phyloP scores from a whole-genome alignment of 306 rosid genomes.

The Trichosanthes cucumerina region DNA sequence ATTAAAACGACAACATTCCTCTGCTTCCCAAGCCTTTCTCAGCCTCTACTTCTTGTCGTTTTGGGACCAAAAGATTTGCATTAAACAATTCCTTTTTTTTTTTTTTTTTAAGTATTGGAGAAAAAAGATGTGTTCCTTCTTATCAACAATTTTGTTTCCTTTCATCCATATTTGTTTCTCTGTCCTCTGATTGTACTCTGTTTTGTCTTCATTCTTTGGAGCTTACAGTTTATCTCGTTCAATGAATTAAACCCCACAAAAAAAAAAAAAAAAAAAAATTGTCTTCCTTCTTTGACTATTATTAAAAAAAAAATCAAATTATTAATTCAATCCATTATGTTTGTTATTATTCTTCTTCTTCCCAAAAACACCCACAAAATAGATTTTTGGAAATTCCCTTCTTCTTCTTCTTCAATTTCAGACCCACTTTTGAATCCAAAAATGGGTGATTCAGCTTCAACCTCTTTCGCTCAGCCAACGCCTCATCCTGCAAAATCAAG shows the following conservation, averaged over 20 bases:
- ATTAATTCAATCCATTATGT: slow-evolving; percentile 17
- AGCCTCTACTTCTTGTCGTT: background rate
- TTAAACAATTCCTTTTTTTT: background rate
- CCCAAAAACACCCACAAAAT: background rate
- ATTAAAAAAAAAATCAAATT: slow-evolving; percentile 8
- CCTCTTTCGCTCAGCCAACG: slow-evolving; percentile 13
- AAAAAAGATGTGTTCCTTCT: slow-evolving; percentile 1
- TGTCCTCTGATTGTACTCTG: slow-evolving; percentile 10
- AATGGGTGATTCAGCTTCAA: slow-evolving; percentile 1
- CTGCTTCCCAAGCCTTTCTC: background rate
- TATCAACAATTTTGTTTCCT: slow-evolving; percentile 21
- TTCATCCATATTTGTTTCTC: slow-evolving; percentile 4
- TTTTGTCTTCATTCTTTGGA: slow-evolving; percentile 25
- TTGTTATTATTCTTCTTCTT: background rate
- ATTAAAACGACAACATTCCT: slow-evolving; percentile 1
- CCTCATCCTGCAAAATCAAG: slow-evolving; percentile 16
- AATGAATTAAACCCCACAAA: background rate
- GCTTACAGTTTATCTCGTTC: background rate
- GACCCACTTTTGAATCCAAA: slow-evolving; percentile 21
- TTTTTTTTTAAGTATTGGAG: background rate
- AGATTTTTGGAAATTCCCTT: background rate
- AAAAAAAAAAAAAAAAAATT: background rate
- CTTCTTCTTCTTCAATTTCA: background rate
- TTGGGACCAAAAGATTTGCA: background rate
- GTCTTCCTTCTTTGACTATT: slow-evolving; percentile 15